Evolutionary conservation across 345 rosid genomes (phyloP).

Genomic region (Combretum micranthum): DNA sequence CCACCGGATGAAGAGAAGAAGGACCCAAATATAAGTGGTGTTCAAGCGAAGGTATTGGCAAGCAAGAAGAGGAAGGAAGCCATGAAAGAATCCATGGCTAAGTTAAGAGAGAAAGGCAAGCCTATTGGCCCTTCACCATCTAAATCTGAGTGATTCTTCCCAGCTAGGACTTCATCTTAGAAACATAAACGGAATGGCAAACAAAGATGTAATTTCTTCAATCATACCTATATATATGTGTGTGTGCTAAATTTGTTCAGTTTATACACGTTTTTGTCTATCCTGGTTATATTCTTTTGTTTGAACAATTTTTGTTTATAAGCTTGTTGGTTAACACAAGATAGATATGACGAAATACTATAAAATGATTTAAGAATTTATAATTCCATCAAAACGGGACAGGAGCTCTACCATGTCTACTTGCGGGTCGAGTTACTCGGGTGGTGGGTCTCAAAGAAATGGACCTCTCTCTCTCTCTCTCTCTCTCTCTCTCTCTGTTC

Average conservation of each 20-base stretch:
- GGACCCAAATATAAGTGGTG: slow-evolving; percentile 71
- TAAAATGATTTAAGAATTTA: slow-evolving; percentile 4
- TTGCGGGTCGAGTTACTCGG: slow-evolving; percentile 1
- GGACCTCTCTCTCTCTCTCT: not conserved
- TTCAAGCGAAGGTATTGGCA: slow-evolving; percentile 76
- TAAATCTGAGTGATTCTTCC: not conserved
- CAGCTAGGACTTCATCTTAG: too few relatives aligned
- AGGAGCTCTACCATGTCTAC: too few relatives aligned
- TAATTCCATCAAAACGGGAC: slow-evolving; percentile 9
- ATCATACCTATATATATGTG: too few relatives aligned
- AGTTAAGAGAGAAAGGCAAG: slow-evolving; percentile 68
- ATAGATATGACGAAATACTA: too few relatives aligned
- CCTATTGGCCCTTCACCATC: slow-evolving; percentile 1
- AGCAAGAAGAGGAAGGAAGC: slow-evolving; percentile 62
- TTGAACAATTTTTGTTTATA: too few relatives aligned
- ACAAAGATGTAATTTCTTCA: too few relatives aligned
- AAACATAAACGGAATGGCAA: too few relatives aligned
- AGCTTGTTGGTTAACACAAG: too few relatives aligned
- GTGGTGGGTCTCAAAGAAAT: slow-evolving; percentile 3
- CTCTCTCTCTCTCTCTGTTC: not conserved
- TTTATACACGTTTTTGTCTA: too few relatives aligned
- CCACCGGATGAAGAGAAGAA: slow-evolving; percentile 53
- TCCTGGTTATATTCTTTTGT: too few relatives aligned
- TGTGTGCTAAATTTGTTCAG: too few relatives aligned
- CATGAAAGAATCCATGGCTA: slow-evolving; percentile 30